phyloP scores from a whole-genome alignment of 768 basidiomycete species.

The Epithele typhae region DNA sequence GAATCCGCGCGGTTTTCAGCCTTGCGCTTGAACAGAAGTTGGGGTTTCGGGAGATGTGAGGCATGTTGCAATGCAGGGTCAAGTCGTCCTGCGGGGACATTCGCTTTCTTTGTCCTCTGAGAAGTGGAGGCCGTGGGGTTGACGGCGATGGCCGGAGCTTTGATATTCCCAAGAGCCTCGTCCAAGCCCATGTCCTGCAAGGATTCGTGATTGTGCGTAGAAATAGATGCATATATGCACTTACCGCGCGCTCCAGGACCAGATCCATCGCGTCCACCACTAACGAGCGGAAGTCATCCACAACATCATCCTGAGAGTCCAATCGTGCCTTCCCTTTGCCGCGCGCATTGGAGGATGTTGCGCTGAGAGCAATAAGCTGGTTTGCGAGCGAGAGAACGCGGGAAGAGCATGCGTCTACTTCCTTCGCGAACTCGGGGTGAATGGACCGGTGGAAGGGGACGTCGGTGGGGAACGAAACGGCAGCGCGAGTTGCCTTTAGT shows the following conservation, averaged over 20 bases:
- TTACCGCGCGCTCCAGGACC: slow-evolving; percentile 78
- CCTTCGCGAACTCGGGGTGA: slow-evolving; percentile 61
- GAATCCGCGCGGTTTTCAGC: slow-evolving; percentile 51
- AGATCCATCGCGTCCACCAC: slow-evolving; percentile 85
- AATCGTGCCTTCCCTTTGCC: slow-evolving; percentile 55
- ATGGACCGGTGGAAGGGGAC: slow-evolving; percentile 88
- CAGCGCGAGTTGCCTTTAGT: slow-evolving; percentile 57
- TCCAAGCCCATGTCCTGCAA: slow-evolving; percentile 79
- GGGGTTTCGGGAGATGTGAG: slow-evolving; percentile 75
- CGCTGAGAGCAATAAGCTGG: slow-evolving; percentile 50
- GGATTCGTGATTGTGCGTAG: no score
- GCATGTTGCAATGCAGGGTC: slow-evolving; percentile 72
- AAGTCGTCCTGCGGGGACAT: slow-evolving; percentile 37
- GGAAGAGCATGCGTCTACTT: slow-evolving; percentile 66
- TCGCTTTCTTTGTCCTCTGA: slow-evolving; percentile 28
- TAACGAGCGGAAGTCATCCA: slow-evolving; percentile 74
- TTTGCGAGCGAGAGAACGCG: slow-evolving; percentile 66
- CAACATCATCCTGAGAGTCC: slow-evolving; percentile 71
- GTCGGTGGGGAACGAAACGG: slow-evolving; percentile 65
- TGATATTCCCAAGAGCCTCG: slow-evolving; percentile 65
- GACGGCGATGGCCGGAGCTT: slow-evolving; percentile 58
- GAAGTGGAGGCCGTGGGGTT: slow-evolving; percentile 31
- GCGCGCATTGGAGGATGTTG: slow-evolving; percentile 31
- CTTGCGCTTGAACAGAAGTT: slow-evolving; percentile 60
- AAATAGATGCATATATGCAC: slow-evolving; percentile 17